Percentiles rank a stretch among this genome's conserved stretches.
Conservation (phyloP, 73 alveolate species). For the Paramecium pentaurelia region DNA sequence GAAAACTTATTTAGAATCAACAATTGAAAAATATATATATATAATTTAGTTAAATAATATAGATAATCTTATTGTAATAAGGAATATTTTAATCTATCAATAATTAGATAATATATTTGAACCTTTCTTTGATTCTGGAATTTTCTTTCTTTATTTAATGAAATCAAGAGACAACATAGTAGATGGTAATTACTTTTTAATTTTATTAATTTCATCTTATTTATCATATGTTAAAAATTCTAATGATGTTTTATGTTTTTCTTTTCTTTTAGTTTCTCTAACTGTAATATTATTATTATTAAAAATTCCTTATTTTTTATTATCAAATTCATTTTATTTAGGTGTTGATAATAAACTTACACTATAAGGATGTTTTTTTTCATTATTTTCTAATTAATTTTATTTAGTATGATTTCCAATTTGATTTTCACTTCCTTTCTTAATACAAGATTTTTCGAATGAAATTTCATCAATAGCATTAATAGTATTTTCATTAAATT, state of each 20-base stretch:
- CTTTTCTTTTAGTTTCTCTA: not conserved
- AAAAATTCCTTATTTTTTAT: not conserved
- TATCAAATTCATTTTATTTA: not conserved
- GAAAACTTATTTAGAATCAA: not conserved
- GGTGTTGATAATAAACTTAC: not conserved
- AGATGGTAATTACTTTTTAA: not conserved
- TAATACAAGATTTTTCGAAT: not conserved
- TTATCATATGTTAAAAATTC: not conserved
- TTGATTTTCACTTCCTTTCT: not conserved
- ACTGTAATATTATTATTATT: not conserved
- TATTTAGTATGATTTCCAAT: not conserved
- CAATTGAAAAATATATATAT: not conserved
- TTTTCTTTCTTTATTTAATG: not conserved
- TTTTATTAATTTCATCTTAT: not conserved
- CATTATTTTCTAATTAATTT: not conserved
- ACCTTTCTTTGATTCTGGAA: not conserved
- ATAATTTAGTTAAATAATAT: not conserved
- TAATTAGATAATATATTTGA: not conserved
- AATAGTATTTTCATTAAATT: not conserved
- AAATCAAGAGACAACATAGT: not conserved
- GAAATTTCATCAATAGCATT: slow-evolving; percentile 6
- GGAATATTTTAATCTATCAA: not conserved
- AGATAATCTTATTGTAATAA: not conserved
- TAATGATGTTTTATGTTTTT: not conserved
- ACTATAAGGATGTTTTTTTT: not conserved